Evolutionary conservation across 169 alveolate genomes (phyloP), one percentile per base, ranked within the genome.

Genomic region (Cryptosporidium felis): DNA sequence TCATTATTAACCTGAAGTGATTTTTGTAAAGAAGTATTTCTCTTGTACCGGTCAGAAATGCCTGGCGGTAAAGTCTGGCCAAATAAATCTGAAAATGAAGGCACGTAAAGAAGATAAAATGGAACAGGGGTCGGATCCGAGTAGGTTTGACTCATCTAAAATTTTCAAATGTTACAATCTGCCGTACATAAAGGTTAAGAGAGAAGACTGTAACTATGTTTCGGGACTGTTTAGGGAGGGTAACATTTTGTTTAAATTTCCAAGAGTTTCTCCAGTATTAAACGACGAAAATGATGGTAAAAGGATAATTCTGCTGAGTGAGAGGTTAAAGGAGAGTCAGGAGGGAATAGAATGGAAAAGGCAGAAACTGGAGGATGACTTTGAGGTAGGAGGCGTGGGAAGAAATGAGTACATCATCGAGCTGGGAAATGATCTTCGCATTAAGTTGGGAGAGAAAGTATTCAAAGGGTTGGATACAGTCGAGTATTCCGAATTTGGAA

Each of bases 231-330:
- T 74, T 34, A 49, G 34, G 32, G 60, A 74, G 23, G 26, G 41
- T 40, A 60, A 42, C 21, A 23, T 74, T 34, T 32, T 74, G 6
- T 53, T 74, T 18, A 74, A 74, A 49, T 26, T 74, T 2, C 59
- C 85, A 18, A 32, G 56, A 10, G 67, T 74, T 9, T 74, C 85
- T 3, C 85, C 85, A 0, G 42, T 74, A n/a, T 38, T 74, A 1
- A 53, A 56, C 10, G 85, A 74, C 12, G 38, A 32, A 49, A 34
- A 21, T n/a, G n/a, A n/a, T n/a, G n/a, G n/a, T n/a, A n/a, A n/a
- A n/a, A 44, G 51, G n/a, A 44, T 0, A 44, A 14, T 65, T 16
- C 36, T 65, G 30, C 10, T 65, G 23, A 44, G 81, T n/a, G 81
- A 65, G 10, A 49, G 36, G 10, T 44, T 65, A 23, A 30, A 30